phyloP scores from a whole-genome alignment of 306 rosid genomes.

The Medicago arabica region DNA sequence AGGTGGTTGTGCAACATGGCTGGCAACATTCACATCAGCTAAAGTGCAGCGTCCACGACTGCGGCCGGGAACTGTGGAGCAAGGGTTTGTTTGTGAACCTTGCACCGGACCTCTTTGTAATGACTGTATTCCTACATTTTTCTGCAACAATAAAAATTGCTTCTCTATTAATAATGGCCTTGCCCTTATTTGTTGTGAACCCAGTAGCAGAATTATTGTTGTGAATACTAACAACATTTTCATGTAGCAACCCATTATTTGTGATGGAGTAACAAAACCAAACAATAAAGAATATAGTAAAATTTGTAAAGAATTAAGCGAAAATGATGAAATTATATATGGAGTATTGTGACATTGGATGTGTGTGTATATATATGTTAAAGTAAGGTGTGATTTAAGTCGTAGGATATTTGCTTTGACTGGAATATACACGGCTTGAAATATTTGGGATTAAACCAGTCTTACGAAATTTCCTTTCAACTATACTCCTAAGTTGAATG shows the following conservation, averaged over 20 bases:
- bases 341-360: not conserved
- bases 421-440: slow-evolving; percentile 34
- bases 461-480: slow-evolving; percentile 30
- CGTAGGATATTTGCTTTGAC: slow-evolving; percentile 19
- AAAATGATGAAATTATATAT: not conserved
- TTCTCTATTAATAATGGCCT: slow-evolving; percentile 44
- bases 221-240: slow-evolving; percentile 38
- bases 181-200: slow-evolving; percentile 30
- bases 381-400: not conserved
- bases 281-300: not conserved
- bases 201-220: slow-evolving; percentile 25
- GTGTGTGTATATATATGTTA: not conserved
- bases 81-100: slow-evolving; percentile 36
- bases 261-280: not conserved
- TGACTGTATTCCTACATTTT: slow-evolving; percentile 23
- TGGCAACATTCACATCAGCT: not conserved
- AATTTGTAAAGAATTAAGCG: too few species aligned
- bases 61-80: slow-evolving; percentile 47
- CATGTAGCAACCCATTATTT: slow-evolving; percentile 33
- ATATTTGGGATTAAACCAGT: not conserved
- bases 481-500: slow-evolving; percentile 34
- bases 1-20: not conserved
- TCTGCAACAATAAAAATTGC: not conserved
- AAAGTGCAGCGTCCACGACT: slow-evolving; percentile 39
- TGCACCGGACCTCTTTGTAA: slow-evolving; percentile 44